Conservation (phyloP, 352 stramenopile species). For the Phytopythium delawarense region DNA sequence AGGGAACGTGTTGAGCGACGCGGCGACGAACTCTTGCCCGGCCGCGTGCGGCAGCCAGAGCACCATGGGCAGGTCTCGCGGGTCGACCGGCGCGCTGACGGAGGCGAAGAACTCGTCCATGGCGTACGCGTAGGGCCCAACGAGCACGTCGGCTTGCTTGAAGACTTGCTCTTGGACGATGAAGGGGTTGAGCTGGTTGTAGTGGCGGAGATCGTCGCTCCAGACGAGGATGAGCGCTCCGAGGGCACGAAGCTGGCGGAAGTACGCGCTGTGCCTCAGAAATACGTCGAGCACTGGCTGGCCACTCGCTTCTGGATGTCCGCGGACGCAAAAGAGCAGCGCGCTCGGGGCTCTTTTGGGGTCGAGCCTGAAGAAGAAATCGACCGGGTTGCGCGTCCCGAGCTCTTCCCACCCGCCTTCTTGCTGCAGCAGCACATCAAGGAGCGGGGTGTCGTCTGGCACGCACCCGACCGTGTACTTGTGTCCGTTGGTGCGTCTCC, state of each 20-base stretch:
- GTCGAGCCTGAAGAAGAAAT: constrained; percentile 64
- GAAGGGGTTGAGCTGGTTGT: constrained; percentile 68
- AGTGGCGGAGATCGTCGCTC: constrained; percentile 81
- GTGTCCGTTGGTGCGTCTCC: constrained; percentile 59
- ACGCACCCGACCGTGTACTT: constrained; percentile 71
- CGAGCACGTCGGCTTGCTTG: constrained; percentile 56
- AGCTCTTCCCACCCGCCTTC: constrained; percentile 69
- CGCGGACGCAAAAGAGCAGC: constrained; percentile 76
- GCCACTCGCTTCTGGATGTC: neutral
- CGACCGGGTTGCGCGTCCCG: constrained; percentile 44
- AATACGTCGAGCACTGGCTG: constrained; percentile 41
- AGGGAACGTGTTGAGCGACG: constrained; percentile 60
- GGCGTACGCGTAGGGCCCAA: constrained; percentile 74
- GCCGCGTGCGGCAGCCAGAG: constrained; percentile 71
- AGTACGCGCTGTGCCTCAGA: constrained; percentile 57
- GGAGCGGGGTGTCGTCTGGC: constrained; percentile 55
- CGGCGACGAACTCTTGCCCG: constrained; percentile 51
- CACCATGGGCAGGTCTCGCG: constrained; percentile 55
- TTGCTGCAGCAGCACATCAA: constrained; percentile 55
- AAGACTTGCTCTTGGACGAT: constrained; percentile 59
- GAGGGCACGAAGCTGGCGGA: constrained; percentile 58
- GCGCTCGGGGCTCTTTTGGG: constrained; percentile 54
- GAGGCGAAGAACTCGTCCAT: constrained; percentile 76
- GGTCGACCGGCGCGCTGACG: constrained; percentile 37
- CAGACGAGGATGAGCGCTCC: constrained; percentile 69